Evolutionary conservation across 2,329 filamentous ascomycete genomes (phyloP).

Genomic region (Colletotrichum sp.): DNA sequence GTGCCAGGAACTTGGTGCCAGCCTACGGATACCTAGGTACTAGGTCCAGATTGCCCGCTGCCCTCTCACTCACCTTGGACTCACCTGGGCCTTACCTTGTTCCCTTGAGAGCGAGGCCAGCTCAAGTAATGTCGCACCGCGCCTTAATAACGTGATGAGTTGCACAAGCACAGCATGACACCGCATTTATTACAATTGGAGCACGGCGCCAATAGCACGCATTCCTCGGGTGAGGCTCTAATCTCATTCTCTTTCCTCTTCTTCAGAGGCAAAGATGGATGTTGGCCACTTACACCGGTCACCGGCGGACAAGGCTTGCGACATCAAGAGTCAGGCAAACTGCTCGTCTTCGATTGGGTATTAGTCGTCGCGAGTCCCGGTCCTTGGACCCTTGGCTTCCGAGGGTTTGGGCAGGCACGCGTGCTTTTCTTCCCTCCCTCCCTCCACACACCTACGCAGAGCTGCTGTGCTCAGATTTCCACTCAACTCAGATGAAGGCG

Average conservation of each 20-base stretch:
- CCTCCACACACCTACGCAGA: neutral
- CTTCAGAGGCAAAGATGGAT: neutral
- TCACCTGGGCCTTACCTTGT: neutral
- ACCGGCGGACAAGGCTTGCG: neutral
- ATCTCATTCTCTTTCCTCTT: neutral
- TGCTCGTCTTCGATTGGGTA: neutral
- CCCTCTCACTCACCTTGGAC: neutral
- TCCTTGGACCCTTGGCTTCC: conserved; percentile 10
- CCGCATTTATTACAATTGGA: neutral
- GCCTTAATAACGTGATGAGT: neutral
- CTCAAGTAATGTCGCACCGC: neutral
- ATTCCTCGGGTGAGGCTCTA: neutral
- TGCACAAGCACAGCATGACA: neutral
- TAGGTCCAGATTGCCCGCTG: neutral
- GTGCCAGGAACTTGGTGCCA: conserved; percentile 2
- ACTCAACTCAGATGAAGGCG: neutral
- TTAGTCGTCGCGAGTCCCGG: neutral
- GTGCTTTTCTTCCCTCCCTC: neutral
- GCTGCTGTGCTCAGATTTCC: neutral
- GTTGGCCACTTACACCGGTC: neutral
- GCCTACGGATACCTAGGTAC: too few species aligned
- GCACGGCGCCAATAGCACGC: neutral
- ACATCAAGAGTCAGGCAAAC: neutral
- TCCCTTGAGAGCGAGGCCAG: neutral
- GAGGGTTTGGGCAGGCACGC: conserved; percentile 2